phyloP scores from a whole-genome alignment of 176 grass and related monocot genomes.

The Paspalum notatum region DNA sequence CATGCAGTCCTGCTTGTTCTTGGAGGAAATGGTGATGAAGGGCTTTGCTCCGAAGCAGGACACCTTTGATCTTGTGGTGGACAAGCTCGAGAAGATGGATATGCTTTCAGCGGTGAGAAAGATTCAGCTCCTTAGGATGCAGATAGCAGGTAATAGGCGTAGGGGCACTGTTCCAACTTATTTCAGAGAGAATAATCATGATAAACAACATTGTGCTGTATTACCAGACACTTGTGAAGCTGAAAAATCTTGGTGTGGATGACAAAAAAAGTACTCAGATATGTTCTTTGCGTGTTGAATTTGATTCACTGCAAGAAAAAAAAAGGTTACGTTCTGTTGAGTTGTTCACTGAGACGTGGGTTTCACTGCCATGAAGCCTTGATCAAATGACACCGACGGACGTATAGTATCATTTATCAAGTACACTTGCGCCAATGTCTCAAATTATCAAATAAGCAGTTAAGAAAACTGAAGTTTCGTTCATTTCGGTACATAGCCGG shows the following conservation, averaged over 20 bases:
- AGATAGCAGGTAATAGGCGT: constrained; percentile 39
- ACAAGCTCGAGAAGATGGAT: constrained; percentile 62
- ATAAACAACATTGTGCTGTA: neutral
- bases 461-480: no score
- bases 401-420: neutral
- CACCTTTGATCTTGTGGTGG: constrained; percentile 64
- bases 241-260: constrained; percentile 1
- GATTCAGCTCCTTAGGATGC: constrained; percentile 49
- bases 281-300: neutral
- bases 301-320: neutral
- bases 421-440: neutral
- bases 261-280: neutral
- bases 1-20: constrained; percentile 64
- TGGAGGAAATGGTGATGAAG: constrained; percentile 81
- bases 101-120: constrained; percentile 57
- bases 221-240: neutral
- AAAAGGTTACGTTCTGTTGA: neutral
- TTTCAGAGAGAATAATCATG: constrained; percentile 1
- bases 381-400: no score
- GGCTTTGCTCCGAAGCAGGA: constrained; percentile 69
- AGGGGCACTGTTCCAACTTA: constrained; percentile 29
- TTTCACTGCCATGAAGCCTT: no score
- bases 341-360: no score
- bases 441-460: neutral
- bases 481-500: no score